A percentile compares a stretch with the other conserved stretches of the same genome.
These are phyloP conservation scores for Scenedesmus sp. DNA, from an alignment of 163 green algal species.

Conservation along the genomic window DNA sequence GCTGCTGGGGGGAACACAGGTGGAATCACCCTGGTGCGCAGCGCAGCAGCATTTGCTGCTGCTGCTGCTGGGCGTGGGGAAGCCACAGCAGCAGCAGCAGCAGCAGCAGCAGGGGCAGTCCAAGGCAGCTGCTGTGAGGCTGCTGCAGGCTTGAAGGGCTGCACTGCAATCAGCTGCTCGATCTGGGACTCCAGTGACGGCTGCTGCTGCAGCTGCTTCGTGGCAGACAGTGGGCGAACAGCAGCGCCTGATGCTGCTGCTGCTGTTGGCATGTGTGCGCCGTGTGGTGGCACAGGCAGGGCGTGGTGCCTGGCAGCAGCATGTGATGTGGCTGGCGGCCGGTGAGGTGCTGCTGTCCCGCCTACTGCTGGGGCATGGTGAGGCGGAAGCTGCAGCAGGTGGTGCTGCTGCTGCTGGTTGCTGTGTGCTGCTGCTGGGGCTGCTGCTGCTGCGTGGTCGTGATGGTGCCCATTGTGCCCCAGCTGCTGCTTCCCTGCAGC, in stretches of 20 bases:
- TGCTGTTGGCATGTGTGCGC: neutral
- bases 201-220: constrained; percentile 17
- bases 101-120: neutral
- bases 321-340: neutral
- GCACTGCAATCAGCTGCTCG: constrained; percentile 10
- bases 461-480: neutral
- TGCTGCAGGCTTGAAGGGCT: neutral
- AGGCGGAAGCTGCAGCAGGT: neutral
- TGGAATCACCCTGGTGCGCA: neutral
- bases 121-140: neutral
- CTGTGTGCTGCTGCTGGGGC: neutral
- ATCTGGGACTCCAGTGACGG: neutral
- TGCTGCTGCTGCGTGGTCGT: neutral
- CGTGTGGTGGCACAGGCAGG: neutral
- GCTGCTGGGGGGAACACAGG: neutral
- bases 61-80: neutral
- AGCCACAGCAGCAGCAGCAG: neutral
- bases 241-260: constrained; percentile 7
- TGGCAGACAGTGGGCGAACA: neutral
- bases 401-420: neutral
- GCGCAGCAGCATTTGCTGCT: neutral
- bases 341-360: neutral
- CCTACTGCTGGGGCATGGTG: neutral
- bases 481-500: constrained; percentile 33
- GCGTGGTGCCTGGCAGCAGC: neutral